phyloP scores from a whole-genome alignment of 2,329 filamentous ascomycete species.

The Arthrocladium fulminans region DNA sequence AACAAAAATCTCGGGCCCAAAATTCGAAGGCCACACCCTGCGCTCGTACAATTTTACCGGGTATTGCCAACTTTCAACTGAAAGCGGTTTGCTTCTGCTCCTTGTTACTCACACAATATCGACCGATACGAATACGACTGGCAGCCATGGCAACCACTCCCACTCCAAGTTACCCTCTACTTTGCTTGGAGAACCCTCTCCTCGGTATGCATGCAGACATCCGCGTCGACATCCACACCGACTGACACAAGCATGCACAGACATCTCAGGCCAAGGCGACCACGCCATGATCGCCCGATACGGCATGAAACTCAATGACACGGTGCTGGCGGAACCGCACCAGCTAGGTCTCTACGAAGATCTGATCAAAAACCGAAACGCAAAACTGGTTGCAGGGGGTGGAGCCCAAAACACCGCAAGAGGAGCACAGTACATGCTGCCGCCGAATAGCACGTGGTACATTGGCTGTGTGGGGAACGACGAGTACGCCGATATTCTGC shows the following conservation, averaged over 20 bases:
- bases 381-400: constrained; percentile 90
- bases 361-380: constrained; percentile 80
- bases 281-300: constrained; percentile 86
- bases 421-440: constrained; percentile 86
- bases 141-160: constrained; percentile 54
- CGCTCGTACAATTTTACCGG: too few species aligned
- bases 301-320: constrained; percentile 87
- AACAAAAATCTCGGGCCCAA: too few species aligned
- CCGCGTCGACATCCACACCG: constrained; percentile 3
- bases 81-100: constrained; percentile 4
- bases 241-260: constrained; percentile 40
- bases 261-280: constrained; percentile 79
- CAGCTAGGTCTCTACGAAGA: constrained; percentile 89
- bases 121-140: constrained; percentile 11
- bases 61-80: too few species aligned
- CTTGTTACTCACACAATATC: constrained; percentile 10
- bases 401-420: constrained; percentile 96
- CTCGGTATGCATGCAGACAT: constrained; percentile 52
- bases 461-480: constrained; percentile 90
- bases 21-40: too few species aligned
- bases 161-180: constrained; percentile 69
- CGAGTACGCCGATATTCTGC: constrained; percentile 85
- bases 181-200: constrained; percentile 95
- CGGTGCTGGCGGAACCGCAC: constrained; percentile 63
- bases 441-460: constrained; percentile 81